Percentiles rank a stretch among this genome's conserved stretches.
These are phyloP conservation scores for Akanthomyces lecanii DNA, from an alignment of 2,329 filamentous ascomycete genomes.

Conservation along the genomic window DNA sequence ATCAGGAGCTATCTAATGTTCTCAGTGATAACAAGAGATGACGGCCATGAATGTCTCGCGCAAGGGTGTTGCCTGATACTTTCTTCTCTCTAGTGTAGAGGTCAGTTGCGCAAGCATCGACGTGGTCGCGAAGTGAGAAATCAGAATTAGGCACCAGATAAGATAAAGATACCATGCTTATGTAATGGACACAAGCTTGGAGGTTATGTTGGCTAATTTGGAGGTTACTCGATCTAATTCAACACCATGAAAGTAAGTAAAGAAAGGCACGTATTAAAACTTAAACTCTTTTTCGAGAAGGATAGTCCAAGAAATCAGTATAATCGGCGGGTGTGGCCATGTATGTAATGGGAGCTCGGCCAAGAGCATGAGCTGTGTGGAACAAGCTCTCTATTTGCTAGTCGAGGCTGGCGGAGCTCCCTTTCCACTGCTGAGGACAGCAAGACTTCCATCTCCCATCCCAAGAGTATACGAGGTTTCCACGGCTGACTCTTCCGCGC, in stretches of 20 bases:
- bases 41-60: not conserved
- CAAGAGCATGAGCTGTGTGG: not conserved
- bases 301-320: not conserved
- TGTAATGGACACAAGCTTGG: not conserved
- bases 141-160: not conserved
- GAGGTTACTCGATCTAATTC: not conserved
- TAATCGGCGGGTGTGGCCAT: not conserved
- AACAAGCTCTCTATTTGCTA: slow-evolving; percentile 6
- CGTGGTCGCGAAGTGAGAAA: slow-evolving; percentile 3
- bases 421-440: slow-evolving; percentile 1
- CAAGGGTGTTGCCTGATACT: not conserved
- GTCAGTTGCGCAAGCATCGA: not conserved
- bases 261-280: not conserved
- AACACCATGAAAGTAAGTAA: not conserved
- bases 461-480: not conserved
- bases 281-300: not conserved
- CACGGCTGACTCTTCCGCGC: not conserved
- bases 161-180: slow-evolving; percentile 9
- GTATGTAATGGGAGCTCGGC: not conserved
- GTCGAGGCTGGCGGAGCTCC: slow-evolving; percentile 1
- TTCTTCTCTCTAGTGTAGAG: not conserved
- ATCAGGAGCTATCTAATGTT: slow-evolving; percentile 10
- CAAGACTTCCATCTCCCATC: not conserved
- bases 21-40: not conserved
- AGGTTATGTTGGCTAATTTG: not conserved